Base-by-base conservation (phyloP, 768 basidiomycete species). In the Glaciozyma martinii region DNA sequence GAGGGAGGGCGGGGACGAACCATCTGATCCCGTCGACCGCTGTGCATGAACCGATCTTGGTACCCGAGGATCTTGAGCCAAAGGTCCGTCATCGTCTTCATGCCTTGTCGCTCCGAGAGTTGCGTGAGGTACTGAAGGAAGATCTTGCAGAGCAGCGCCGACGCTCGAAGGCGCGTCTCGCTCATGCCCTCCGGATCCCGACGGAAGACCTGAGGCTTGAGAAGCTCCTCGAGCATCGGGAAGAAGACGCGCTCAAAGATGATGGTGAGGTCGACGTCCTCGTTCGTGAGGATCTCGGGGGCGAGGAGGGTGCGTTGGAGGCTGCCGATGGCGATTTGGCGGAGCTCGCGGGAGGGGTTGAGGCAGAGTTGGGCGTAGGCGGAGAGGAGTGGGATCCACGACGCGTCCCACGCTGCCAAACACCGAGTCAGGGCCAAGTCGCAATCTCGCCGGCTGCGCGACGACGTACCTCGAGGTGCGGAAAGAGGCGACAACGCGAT, bases 41-140 rank as follows among this genome's bases (percentile, higher is more conserved):
- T 82, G 70, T 85, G 83, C 87, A 97, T 94, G 71, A 98, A 79
- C 42, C 88, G 82, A 75, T 95, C 92, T 18, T 95, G 80, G 61
- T 89, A 79, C 73, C 94, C 93, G 62, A 99, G 78, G 19, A 98
- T 86, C 71, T 86, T 84, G 68, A 92, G 85, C 88, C 94, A 98
- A 50, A 93, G 75, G 33, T 87, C 80, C 18, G 86, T 82, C 49
- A 90, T 80, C 68, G 91, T 87, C 32, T 62, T 61, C 61, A 72
- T 65, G 1, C 67, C 71, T 25, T 73, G 67, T 25, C 62, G 62
- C 59, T 72, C 68, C n/a, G 63, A 62, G 32, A 71, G 57, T 56
- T 74, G 69, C 25, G 65, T 62, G 19, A 76, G 70, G 64, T 91
- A 88, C 71, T 94, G 90, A 82, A 98, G 87, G 78, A 99, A 98